Base-by-base conservation (phyloP, 2,329 filamentous ascomycete species). In the Niveomyces coronatus region DNA sequence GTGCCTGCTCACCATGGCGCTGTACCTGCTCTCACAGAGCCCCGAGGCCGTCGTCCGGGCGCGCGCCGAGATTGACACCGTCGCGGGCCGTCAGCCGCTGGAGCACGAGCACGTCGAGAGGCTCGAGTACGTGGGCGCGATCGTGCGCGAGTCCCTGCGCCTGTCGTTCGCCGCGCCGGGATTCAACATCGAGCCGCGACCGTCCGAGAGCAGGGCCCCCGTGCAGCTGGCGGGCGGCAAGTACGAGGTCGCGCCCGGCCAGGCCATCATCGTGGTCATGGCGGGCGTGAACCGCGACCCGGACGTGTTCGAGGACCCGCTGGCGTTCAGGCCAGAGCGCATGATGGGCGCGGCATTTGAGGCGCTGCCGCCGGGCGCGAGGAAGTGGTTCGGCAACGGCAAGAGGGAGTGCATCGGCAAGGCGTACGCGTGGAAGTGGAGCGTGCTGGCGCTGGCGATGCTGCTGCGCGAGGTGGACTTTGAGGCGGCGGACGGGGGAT, bases 81-180 rank as follows among this genome's bases (percentile, higher is more conserved):
- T 77, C 0, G 53, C 74, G 18, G 70, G 70, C 1, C 50, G 56
- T 3, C 59, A 52, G 1, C 57, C 65, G 2, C 53, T 77, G 20
- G 55, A 53, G 0, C 51, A 66, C 33, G 64, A 66, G 6, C 70
- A 76, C 47, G 51, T 78, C 2, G 47, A 60, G 1, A 65, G 66
- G 44, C 61, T 79, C 3, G 56, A 61, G 9, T 79, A 76, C 50
- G 47, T 76, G 32, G 67, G 70, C 38, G 74, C 64, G 23, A 53
- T 76, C 18, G 53, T 76, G 18, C 65, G 68, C 36, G 71, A 77
- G 50, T 62, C 70, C 0, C 56, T 78, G 7, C 68, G 74, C 0
- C 63, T 78, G 3, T 66, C 65, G 0, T 68, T 65, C 22, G 64
- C 71, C 1, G 70, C 73, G 0, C 71, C 72, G 1, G 64, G 67